Percentiles rank a stretch among this genome's conserved stretches.
phyloP scores from a whole-genome alignment of 495 filamentous ascomycete genomes.

The Penicillium chermesinum region DNA sequence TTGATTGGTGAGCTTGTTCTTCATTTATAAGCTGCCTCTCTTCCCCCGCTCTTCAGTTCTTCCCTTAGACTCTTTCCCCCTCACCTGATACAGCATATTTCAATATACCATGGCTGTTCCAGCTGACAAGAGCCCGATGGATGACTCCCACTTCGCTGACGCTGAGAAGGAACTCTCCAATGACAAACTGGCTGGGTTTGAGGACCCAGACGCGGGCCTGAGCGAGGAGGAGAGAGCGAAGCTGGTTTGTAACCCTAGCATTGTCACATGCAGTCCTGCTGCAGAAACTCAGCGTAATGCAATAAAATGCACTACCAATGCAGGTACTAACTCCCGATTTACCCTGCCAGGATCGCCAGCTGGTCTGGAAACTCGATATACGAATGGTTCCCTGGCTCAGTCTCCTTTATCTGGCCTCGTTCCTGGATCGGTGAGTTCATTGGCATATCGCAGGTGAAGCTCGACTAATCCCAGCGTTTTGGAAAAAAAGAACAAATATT shows the following conservation, averaged over 20 bases:
- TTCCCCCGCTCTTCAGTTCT: slow-evolving; percentile 1
- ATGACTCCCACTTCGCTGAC: slow-evolving; percentile 6
- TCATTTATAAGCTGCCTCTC: slow-evolving; percentile 8
- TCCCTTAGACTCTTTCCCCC: neutral
- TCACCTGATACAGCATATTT: no score
- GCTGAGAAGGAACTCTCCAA: slow-evolving; percentile 14
- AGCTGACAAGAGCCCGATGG: neutral
- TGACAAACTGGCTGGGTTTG: slow-evolving; percentile 23
- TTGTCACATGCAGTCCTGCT: neutral
- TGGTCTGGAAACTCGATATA: slow-evolving; percentile 67
- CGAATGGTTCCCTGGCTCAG: slow-evolving; percentile 76
- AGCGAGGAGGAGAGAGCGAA: slow-evolving; percentile 60
- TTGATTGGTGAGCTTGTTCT: no score
- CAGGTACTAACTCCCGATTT: no score
- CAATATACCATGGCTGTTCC: neutral
- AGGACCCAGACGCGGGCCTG: slow-evolving; percentile 65
- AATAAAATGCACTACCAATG: no score
- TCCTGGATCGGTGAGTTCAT: slow-evolving; percentile 69
- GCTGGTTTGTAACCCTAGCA: slow-evolving; percentile 48
- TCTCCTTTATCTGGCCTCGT: slow-evolving; percentile 78
- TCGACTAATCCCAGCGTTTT: no score
- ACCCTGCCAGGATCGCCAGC: slow-evolving; percentile 51
- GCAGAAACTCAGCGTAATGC: no score
- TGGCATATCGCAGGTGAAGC: no score
- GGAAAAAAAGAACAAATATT: slow-evolving; percentile 68